These are phyloP conservation scores for Cichorium intybus DNA, from an alignment of 140 eudicot species.

Conservation along the genomic window DNA sequence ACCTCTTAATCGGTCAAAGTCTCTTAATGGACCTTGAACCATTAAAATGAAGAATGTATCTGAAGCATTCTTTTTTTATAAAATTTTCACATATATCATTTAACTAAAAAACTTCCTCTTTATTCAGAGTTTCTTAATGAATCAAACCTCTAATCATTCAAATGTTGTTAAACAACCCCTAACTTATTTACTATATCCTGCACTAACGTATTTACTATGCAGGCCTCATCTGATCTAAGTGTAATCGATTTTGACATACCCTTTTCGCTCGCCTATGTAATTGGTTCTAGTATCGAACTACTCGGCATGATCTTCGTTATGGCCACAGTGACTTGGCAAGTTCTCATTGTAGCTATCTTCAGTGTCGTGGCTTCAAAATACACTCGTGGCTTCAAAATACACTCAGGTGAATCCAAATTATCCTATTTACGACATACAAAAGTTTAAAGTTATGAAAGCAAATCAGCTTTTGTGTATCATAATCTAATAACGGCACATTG, in stretches of 20 bases:
- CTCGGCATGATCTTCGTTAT: constrained; percentile 32
- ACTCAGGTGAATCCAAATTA: constrained; percentile 36
- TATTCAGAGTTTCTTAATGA: neutral
- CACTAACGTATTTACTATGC: too few relatives aligned
- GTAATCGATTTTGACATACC: constrained; percentile 54
- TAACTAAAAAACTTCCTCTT: constrained; percentile 30
- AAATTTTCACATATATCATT: too few relatives aligned
- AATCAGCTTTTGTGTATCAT: too few relatives aligned
- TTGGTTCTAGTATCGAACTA: constrained; percentile 29
- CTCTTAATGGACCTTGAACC: constrained; percentile 56
- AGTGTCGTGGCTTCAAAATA: constrained; percentile 37
- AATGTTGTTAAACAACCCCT: neutral
- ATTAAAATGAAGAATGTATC: too few relatives aligned
- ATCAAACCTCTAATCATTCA: neutral
- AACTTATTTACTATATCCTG: too few relatives aligned
- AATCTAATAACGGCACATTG: too few relatives aligned
- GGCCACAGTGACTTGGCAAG: constrained; percentile 66
- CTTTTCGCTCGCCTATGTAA: constrained; percentile 21
- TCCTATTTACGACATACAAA: too few relatives aligned
- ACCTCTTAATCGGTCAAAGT: constrained; percentile 58
- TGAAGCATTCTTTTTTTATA: too few relatives aligned
- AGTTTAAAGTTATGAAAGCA: too few relatives aligned
- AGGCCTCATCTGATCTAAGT: constrained; percentile 67
- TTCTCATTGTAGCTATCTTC: constrained; percentile 44
- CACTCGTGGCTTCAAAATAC: too few relatives aligned